A percentile compares a stretch with the other conserved stretches of the same genome.
Evolutionary conservation across 129 eudicot species (phyloP).

Genomic region (Centella asiatica): DNA sequence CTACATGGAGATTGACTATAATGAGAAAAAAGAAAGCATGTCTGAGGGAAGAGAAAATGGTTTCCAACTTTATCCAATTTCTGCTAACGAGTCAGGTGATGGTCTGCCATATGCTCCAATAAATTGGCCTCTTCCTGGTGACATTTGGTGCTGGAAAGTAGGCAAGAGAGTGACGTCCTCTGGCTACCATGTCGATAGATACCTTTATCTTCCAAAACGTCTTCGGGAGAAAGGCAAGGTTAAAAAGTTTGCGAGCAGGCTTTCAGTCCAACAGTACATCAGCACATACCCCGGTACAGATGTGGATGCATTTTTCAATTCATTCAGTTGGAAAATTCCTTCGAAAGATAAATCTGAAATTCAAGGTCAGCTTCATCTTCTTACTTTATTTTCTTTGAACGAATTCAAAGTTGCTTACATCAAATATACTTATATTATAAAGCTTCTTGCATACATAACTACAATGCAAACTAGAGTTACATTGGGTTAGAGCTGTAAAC

Average conservation of each 20-base stretch:
- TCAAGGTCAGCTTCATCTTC: constrained; percentile 36
- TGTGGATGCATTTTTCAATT: constrained; percentile 59
- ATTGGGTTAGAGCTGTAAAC: no score
- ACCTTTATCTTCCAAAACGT: constrained; percentile 51
- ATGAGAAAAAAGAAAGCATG: constrained; percentile 33
- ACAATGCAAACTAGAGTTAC: no score
- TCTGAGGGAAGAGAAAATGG: constrained; percentile 30
- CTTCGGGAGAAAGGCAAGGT: constrained; percentile 19
- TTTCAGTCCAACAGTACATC: constrained; percentile 45
- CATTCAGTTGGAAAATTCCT: constrained; percentile 87
- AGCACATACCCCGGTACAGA: constrained; percentile 49
- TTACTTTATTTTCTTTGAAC: not conserved
- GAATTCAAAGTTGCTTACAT: no score
- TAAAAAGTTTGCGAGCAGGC: constrained; percentile 49
- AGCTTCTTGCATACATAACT: no score
- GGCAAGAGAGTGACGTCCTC: constrained; percentile 45
- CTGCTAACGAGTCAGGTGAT: constrained; percentile 34
- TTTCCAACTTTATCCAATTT: constrained; percentile 35
- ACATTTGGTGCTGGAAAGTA: constrained; percentile 81
- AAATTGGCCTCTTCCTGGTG: constrained; percentile 76
- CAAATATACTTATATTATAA: no score
- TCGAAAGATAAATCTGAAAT: constrained; percentile 13
- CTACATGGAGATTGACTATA: constrained; percentile 56
- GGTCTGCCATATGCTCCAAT: constrained; percentile 87
- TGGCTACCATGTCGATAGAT: constrained; percentile 60